Percentiles rank a stretch among this genome's conserved stretches.
Conservation (phyloP, 768 basidiomycete species). For the Tulasnella sp. region DNA sequence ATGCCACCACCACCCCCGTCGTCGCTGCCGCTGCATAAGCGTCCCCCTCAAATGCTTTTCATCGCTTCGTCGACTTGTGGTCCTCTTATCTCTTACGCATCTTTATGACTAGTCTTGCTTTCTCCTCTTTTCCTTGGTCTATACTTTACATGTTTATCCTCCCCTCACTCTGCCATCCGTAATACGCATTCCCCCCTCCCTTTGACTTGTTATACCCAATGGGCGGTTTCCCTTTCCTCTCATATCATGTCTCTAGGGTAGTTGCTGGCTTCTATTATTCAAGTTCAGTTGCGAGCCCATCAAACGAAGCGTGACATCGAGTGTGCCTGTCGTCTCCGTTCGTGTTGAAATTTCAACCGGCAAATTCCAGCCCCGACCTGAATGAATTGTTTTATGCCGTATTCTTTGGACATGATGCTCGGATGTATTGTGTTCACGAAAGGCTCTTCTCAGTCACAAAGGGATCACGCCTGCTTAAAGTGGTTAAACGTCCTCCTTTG, state of each 20-base stretch:
- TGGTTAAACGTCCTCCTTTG: no score
- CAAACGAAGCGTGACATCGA: no score
- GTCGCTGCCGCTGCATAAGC: conserved; percentile 81
- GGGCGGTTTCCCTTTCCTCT: conserved; percentile 6
- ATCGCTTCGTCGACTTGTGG: neutral
- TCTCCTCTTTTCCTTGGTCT: conserved; percentile 3
- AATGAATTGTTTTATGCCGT: no score
- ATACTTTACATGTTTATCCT: conserved; percentile 6
- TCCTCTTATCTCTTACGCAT: neutral
- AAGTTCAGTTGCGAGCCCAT: neutral
- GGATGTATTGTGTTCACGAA: no score
- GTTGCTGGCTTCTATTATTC: neutral
- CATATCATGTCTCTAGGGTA: neutral
- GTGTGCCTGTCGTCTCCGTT: no score
- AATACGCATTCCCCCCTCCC: conserved; percentile 17
- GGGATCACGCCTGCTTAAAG: no score
- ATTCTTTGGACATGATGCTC: no score
- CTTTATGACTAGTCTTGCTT: conserved; percentile 21
- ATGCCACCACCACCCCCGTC: conserved; percentile 61
- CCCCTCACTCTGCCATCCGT: neutral
- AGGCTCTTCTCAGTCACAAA: no score
- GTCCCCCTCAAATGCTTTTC: conserved; percentile 17
- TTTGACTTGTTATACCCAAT: conserved; percentile 22
- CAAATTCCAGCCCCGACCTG: no score
- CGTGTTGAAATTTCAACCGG: no score